A percentile compares a stretch with the other conserved stretches of the same genome.
These are phyloP conservation scores for Edaphochlamys debaryana DNA, from an alignment of 139 green algal genomes.

Conservation along the genomic window DNA sequence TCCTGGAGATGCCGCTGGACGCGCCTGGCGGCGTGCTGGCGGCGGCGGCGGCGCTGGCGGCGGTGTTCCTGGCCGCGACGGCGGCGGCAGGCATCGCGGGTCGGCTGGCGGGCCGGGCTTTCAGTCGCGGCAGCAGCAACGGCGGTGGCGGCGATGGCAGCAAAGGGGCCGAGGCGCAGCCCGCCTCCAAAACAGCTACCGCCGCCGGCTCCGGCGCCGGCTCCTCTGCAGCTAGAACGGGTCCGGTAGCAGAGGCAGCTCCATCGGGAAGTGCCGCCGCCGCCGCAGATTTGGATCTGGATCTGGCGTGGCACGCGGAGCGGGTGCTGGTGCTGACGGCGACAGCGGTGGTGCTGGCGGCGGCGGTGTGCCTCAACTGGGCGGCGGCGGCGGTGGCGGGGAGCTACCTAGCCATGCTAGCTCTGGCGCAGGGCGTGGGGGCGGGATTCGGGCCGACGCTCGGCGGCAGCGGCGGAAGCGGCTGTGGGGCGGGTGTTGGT, in stretches of 20 bases:
- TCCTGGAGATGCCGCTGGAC: background rate
- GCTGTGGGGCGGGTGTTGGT: background rate
- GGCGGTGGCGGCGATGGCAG: background rate
- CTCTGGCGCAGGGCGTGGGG: conserved; percentile 2
- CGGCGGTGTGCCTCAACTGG: conserved; percentile 66
- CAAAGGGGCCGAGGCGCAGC: too few species aligned
- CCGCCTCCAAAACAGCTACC: too few species aligned
- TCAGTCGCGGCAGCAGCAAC: background rate
- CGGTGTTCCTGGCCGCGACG: too few species aligned
- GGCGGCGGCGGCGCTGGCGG: too few species aligned
- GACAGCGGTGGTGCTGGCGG: conserved; percentile 47
- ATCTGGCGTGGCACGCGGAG: conserved; percentile 35
- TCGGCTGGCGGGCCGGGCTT: background rate
- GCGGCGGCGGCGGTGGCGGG: conserved; percentile 51
- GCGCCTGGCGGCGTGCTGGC: too few species aligned
- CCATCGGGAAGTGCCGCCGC: too few species aligned
- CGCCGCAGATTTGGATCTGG: too few species aligned
- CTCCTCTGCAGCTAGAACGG: too few species aligned
- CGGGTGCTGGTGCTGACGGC: conserved; percentile 41
- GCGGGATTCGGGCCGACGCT: background rate
- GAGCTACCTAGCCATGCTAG: conserved; percentile 42
- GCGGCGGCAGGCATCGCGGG: background rate
- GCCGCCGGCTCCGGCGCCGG: too few species aligned
- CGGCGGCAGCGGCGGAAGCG: background rate
- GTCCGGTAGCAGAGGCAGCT: too few species aligned